A percentile compares a stretch with the other conserved stretches of the same genome.
These are phyloP conservation scores for Orbilia oligospora DNA, from an alignment of 2,329 filamentous ascomycete genomes.

Conservation along the genomic window DNA sequence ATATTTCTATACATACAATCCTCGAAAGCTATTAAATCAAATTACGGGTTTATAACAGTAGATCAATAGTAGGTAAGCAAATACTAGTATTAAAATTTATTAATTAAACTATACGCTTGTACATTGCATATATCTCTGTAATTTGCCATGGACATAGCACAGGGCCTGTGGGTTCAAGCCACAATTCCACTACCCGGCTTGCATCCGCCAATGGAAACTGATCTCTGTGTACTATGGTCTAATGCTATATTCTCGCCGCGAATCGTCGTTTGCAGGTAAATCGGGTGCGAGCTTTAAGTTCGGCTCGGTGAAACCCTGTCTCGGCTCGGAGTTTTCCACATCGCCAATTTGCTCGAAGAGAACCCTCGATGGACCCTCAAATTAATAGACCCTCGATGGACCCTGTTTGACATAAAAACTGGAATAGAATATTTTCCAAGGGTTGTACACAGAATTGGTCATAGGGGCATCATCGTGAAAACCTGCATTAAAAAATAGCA, in stretches of 20 bases:
- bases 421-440: too few species aligned
- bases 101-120: too few species aligned
- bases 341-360: neutral
- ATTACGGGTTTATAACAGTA: neutral
- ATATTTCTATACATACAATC: neutral
- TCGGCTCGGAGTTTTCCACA: constrained; percentile 51
- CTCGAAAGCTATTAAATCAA: neutral
- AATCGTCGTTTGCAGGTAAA: constrained; percentile 48
- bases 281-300: constrained; percentile 15
- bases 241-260: constrained; percentile 26
- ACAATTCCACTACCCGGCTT: constrained; percentile 13
- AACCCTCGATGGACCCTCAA: constrained; percentile 1
- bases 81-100: too few species aligned
- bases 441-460: neutral
- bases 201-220: constrained; percentile 1
- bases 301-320: constrained; percentile 37
- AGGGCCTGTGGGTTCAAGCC: constrained; percentile 13
- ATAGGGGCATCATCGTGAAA: neutral
- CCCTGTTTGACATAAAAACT: too few species aligned
- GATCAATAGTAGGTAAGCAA: too few species aligned
- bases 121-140: too few species aligned
- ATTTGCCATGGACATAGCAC: too few species aligned
- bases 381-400: too few species aligned
- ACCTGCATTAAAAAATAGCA: neutral
- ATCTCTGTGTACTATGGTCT: neutral